These are phyloP conservation scores for Populus simonii DNA, from an alignment of 345 rosid genomes.

Conservation along the genomic window DNA sequence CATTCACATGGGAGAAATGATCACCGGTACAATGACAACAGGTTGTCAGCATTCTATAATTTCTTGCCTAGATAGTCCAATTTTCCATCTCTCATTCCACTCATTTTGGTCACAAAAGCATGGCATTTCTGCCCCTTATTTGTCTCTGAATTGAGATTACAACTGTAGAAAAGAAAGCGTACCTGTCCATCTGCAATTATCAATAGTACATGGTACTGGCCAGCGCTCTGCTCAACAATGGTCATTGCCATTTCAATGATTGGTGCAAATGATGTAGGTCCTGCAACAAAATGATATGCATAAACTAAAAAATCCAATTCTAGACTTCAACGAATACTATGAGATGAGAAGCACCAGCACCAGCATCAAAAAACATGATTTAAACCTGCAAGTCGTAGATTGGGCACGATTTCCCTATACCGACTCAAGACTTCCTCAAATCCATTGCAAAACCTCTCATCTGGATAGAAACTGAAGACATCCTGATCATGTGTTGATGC, in stretches of 20 bases:
- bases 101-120: background rate
- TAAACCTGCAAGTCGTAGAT: constrained; percentile 34
- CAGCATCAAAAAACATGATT: background rate
- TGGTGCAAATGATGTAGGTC: constrained; percentile 31
- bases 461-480: constrained; percentile 28
- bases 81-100: background rate
- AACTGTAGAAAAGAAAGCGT: background rate
- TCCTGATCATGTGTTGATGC: constrained; percentile 37
- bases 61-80: background rate
- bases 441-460: constrained; percentile 29
- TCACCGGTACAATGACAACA: background rate
- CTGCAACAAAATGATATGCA: constrained; percentile 5
- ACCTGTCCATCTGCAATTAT: constrained; percentile 39
- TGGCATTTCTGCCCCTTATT: background rate
- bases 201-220: constrained; percentile 32
- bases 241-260: constrained; percentile 29
- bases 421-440: constrained; percentile 35
- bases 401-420: constrained; percentile 30
- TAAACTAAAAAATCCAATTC: background rate
- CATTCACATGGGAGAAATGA: background rate
- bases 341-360: constrained; percentile 1
- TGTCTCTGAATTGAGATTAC: background rate
- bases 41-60: background rate
- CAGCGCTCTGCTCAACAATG: constrained; percentile 31
- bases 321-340: constrained; percentile 4